Evolutionary conservation across 768 basidiomycete genomes (phyloP).

Genomic region (Cystofilobasidium ferigula): DNA sequence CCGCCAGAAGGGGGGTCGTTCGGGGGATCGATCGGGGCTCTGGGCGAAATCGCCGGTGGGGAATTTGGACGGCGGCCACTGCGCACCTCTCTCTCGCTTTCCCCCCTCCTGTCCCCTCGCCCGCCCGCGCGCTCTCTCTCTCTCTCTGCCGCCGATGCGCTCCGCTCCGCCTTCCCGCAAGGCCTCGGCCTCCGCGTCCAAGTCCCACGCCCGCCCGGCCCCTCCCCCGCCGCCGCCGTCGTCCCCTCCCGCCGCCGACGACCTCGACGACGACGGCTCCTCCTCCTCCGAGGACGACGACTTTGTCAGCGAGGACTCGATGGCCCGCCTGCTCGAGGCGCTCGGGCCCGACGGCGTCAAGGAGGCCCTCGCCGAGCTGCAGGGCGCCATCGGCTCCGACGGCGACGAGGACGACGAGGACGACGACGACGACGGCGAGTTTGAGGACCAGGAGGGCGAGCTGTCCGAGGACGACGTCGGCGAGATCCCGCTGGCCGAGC

Average conservation of each 20-base stretch:
- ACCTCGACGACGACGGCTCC: constrained; percentile 10
- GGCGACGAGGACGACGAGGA: constrained; percentile 18
- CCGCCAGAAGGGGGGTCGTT: too few relatives aligned
- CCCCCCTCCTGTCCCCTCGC: neutral
- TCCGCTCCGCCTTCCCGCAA: neutral
- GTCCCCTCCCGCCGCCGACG: neutral
- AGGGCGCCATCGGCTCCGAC: neutral
- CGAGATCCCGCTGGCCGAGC: neutral
- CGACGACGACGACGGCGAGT: constrained; percentile 24
- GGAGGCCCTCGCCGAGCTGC: constrained; percentile 24
- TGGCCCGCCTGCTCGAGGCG: constrained; percentile 25
- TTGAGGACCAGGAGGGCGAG: constrained; percentile 15
- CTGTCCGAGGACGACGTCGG: neutral
- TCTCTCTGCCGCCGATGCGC: neutral
- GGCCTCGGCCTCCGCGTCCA: constrained; percentile 7
- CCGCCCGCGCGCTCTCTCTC: neutral
- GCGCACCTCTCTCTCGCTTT: neutral
- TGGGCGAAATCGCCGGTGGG: too few relatives aligned
- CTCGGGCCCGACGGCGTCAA: constrained; percentile 24
- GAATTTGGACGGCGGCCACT: too few relatives aligned
- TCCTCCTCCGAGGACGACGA: constrained; percentile 13
- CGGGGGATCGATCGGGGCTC: too few relatives aligned
- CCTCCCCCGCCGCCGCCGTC: constrained; percentile 10
- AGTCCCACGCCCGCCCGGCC: constrained; percentile 5
- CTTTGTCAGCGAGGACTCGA: constrained; percentile 12